Evolutionary conservation across 768 basidiomycete species (phyloP), one percentile per base, ranked within the genome.

Genomic region (Lactifluus subvellereus): DNA sequence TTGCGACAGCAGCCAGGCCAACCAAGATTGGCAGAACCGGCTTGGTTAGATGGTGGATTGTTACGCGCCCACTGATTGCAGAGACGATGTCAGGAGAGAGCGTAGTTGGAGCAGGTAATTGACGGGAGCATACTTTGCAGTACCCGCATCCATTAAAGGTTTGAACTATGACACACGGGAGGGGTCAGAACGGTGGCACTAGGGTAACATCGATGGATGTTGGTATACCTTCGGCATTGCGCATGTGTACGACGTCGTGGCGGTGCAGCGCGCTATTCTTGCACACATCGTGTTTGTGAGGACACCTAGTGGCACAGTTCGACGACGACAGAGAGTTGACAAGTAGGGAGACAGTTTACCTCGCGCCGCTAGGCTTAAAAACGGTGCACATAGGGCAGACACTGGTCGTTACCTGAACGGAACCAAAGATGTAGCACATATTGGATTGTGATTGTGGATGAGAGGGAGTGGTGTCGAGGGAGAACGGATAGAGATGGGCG

Each of bases 1-100:
- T 89, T 77, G n/a, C 89, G 85, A 78, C 91, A 94, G 77, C 91
- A 94, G 43, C 91, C 91, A 47, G 91, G 91, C 89, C 89, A 93
- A 22, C 91, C 91, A 38, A 81, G 82, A 69, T 92, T 93, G 71
- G 80, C 76, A 71, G 82, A 82, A 18, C 82, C 82, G 37, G 80
- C 74, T 56, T 76, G 75, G 70, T 84, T 85, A 61, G 82, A 70
- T 18, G 79, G 76, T 38, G 83, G 83, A 70, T 79, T 81, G 10
- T 77, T 78, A 66, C 80, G 80, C 62, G 88, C 88, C 89, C 89
- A 91, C 90, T 91, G 20, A 30, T 27, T 48, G 55, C 67, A 61
- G 71, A 70, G 71, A 72, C 69, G 69, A 68, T 56, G 20, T 27
- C 37, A 37, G 32, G 51, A 22, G 33, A 51, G 53, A 16, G 13